Evolutionary conservation across 2,329 filamentous ascomycete genomes (phyloP), one percentile per base, ranked within the genome.

Genomic region (Aspergillus aculeatinus): DNA sequence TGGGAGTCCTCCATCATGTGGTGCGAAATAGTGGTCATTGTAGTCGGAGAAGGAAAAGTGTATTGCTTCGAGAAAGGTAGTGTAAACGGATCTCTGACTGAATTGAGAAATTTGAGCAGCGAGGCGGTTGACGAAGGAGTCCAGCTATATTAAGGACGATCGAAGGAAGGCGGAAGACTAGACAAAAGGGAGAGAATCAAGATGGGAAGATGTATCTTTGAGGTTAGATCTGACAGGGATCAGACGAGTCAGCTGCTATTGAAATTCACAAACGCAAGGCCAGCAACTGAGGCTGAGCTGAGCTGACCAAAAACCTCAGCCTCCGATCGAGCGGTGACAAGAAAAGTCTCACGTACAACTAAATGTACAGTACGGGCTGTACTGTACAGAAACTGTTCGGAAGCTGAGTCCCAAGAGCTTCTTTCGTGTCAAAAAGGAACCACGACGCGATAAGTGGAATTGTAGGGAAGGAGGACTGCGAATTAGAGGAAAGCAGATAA

Each of bases 1-100:
- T 74, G 74, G 55, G 70, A 63, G 52, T 75, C 68, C 19, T 74
- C 72, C 55, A 62, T 44, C 2, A 44, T 64, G 60, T 68, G 67
- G 64, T 76, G 68, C 66, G 69, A 67, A 25, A 55, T 35, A 31
- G 48, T 48, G n/a, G 25, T 48, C 70, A 74, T 74, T 44, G 67
- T 65, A 52, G 53, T 47, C 67, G 60, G 62, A 23, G 51, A 21
- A 35, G 39, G 33, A 23, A 33, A 31, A 12, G 11, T 35, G 16
- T 35, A 35, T 35, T 35, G 33, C 33, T 35, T 35, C 33, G 14
- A 11, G 4, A 16, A 35, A 35, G 5, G 4, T 12, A 35, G 2
- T 16, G 12, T 2, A 12, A 1, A 35, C 12, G 11, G 33, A 35
- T 35, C 14, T 16, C 6, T 19, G 16, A 9, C 3, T 44, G 39